Evolutionary conservation across 352 stramenopile species (phyloP).

Genomic region (Aphanomyces cochlioides): DNA sequence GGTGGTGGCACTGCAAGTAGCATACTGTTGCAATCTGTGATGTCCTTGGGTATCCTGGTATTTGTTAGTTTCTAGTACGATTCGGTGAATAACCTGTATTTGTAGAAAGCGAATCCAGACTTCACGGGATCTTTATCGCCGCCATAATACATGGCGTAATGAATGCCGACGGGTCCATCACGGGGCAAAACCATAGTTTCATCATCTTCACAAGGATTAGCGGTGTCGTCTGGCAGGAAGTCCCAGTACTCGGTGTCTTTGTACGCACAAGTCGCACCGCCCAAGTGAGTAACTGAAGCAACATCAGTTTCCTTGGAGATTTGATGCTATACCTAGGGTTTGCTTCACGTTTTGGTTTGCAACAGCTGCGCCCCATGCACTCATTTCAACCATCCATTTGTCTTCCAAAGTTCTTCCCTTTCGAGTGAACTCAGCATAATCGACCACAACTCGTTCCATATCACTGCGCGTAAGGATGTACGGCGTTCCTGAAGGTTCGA

Average conservation of each 20-base stretch:
- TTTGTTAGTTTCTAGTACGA: background rate
- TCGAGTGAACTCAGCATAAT: constrained; percentile 12
- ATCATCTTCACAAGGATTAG: constrained; percentile 33
- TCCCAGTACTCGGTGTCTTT: constrained; percentile 21
- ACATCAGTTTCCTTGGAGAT: background rate
- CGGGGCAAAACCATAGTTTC: constrained; percentile 17
- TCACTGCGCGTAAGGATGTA: constrained; percentile 25
- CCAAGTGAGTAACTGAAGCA: constrained; percentile 11
- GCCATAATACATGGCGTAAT: constrained; percentile 26
- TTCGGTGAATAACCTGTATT: constrained; percentile 4
- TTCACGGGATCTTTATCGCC: background rate
- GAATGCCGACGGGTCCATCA: constrained; percentile 12
- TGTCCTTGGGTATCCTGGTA: constrained; percentile 15
- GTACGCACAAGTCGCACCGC: background rate
- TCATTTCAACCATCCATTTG: constrained; percentile 27
- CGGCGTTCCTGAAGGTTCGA: constrained; percentile 18
- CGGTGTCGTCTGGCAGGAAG: background rate
- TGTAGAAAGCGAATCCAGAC: constrained; percentile 28
- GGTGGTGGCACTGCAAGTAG: constrained; percentile 27
- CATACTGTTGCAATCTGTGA: constrained; percentile 26
- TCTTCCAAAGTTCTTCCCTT: background rate
- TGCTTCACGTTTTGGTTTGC: constrained; percentile 24
- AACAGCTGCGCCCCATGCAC: constrained; percentile 11
- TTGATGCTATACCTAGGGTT: background rate
- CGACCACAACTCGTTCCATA: background rate